phyloP scores from a whole-genome alignment of 2,329 filamentous ascomycete species.

The Sporothrix variecibatus region DNA sequence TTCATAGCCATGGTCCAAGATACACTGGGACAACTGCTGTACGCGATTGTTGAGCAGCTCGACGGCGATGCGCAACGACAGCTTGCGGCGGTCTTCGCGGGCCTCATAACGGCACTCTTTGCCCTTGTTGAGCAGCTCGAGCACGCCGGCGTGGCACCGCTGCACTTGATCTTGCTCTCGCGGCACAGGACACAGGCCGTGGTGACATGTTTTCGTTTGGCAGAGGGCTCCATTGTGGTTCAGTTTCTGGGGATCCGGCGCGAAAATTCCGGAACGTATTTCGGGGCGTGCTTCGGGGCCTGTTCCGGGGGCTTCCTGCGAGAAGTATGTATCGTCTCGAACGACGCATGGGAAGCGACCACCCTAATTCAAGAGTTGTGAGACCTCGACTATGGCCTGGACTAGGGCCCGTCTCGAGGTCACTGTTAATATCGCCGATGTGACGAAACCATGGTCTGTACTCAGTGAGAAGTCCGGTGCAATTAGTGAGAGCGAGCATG shows the following conservation, averaged over 20 bases:
- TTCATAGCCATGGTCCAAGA: background rate
- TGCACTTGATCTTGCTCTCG: constrained; percentile 26
- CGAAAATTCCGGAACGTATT: background rate
- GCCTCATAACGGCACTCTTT: constrained; percentile 35
- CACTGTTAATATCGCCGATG: too few species aligned
- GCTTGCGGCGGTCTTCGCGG: constrained; percentile 37
- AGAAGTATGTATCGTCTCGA: background rate
- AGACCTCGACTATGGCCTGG: too few species aligned
- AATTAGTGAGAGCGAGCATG: background rate
- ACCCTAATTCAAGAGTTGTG: background rate
- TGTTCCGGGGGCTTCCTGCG: too few species aligned
- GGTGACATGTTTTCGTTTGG: constrained; percentile 13
- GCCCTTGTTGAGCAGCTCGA: constrained; percentile 34
- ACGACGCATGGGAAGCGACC: background rate
- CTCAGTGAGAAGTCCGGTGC: background rate
- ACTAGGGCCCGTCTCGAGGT: background rate
- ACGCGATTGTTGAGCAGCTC: background rate
- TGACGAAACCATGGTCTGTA: background rate
- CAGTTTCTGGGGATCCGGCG: too few species aligned
- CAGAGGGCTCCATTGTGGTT: background rate
- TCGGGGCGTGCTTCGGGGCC: too few species aligned
- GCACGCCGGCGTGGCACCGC: constrained; percentile 30
- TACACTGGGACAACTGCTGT: background rate
- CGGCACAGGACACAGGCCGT: constrained; percentile 3
- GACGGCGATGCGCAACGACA: constrained; percentile 23